phyloP scores from a whole-genome alignment of 2,329 filamentous ascomycete genomes.

The Coccinonectria pachysandricola region DNA sequence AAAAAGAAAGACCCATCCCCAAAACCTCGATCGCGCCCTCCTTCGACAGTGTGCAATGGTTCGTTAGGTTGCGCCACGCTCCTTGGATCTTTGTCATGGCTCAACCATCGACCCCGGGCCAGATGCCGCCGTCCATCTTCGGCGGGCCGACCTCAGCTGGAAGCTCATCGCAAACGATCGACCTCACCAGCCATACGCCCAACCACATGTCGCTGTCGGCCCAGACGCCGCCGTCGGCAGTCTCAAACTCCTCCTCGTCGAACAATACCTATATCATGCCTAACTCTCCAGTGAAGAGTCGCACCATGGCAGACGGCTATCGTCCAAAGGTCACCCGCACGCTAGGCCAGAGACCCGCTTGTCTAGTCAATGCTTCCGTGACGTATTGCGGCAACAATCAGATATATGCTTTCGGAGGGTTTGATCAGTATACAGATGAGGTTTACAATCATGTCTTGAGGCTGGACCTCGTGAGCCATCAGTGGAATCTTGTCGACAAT shows the following conservation, averaged over 20 bases:
- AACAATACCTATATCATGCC: constrained; percentile 88
- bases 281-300: constrained; percentile 63
- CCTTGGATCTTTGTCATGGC: constrained; percentile 27
- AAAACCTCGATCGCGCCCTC: too few relatives aligned
- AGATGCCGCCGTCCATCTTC: constrained; percentile 35
- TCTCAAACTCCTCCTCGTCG: constrained; percentile 32
- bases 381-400: constrained; percentile 98
- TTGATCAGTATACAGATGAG: constrained; percentile 98
- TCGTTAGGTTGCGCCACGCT: too few relatives aligned
- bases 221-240: constrained; percentile 14
- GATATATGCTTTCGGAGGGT: constrained; percentile 96
- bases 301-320: constrained; percentile 60
- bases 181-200: constrained; percentile 18
- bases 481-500: constrained; percentile 95
- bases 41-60: too few relatives aligned
- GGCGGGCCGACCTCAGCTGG: constrained; percentile 27
- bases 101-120: constrained; percentile 35
- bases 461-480: constrained; percentile 75
- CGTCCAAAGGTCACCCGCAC: constrained; percentile 74
- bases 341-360: constrained; percentile 74
- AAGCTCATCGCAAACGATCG: constrained; percentile 15
- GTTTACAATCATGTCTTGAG: constrained; percentile 96
- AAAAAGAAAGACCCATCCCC: too few relatives aligned
- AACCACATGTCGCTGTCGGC: constrained; percentile 16
- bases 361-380: constrained; percentile 93